Conservation (phyloP, 2,329 filamentous ascomycete species). For the Bretziella fagacearum region DNA sequence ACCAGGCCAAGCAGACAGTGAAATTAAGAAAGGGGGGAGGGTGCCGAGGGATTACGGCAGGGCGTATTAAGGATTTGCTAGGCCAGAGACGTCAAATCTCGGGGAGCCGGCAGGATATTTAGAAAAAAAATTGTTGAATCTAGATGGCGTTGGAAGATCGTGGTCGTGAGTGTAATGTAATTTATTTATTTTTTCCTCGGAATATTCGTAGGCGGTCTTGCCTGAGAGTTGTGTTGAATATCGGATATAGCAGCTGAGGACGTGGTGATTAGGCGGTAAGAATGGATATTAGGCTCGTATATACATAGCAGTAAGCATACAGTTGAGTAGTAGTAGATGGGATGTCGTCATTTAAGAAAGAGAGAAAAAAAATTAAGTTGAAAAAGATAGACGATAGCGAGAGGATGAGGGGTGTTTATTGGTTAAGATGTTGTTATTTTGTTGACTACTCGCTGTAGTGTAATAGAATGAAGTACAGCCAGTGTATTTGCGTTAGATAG, state of each 20-base stretch:
- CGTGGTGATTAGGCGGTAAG: neutral
- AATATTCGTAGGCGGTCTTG: neutral
- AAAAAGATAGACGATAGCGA: neutral
- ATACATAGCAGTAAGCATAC: neutral
- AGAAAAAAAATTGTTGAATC: slow-evolving; percentile 1
- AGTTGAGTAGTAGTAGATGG: neutral
- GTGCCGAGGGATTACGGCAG: neutral
- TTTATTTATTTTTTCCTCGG: neutral
- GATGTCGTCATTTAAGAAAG: neutral
- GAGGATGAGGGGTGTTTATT: neutral
- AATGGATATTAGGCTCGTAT: neutral
- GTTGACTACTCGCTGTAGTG: too few relatives aligned
- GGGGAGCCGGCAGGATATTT: neutral
- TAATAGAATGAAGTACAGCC: slow-evolving; percentile 7
- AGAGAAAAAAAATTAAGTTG: slow-evolving; percentile 9
- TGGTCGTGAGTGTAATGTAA: neutral
- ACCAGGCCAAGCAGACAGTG: slow-evolving; percentile 9
- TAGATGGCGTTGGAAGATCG: neutral
- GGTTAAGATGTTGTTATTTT: neutral
- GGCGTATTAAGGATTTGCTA: neutral
- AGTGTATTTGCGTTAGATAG: slow-evolving; percentile 3
- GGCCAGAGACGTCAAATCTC: slow-evolving; percentile 9
- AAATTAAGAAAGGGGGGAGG: neutral
- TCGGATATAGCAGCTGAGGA: neutral
- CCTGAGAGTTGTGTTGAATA: too few relatives aligned